Conservation (phyloP, 805 yeast genomes). For the Schizosaccharomyces cryophilus region DNA sequence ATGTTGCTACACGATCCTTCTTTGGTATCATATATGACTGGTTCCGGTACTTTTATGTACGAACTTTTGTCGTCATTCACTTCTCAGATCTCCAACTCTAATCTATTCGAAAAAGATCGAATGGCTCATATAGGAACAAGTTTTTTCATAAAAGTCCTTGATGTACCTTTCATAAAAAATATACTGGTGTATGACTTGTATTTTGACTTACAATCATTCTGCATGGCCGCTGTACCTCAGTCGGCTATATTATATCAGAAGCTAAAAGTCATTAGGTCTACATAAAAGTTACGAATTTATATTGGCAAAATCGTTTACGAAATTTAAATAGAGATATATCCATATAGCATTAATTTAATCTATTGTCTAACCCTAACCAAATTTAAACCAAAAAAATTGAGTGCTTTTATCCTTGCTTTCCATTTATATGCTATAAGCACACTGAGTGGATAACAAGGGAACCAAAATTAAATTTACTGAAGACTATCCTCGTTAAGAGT, state of each 20-base stretch:
- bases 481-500: not conserved
- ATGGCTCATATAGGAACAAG: not conserved
- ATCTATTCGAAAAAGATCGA: not conserved
- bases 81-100: not conserved
- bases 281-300: not conserved
- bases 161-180: not conserved
- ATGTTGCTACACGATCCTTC: not conserved
- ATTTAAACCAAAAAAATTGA: no score
- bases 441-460: no score
- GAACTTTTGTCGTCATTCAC: not conserved
- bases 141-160: not conserved
- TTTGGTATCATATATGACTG: not conserved
- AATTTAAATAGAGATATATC: no score
- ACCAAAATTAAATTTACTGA: no score
- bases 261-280: not conserved
- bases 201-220: not conserved
- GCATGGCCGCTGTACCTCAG: not conserved
- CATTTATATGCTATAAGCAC: no score
- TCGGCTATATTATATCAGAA: not conserved
- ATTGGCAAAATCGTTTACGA: no score
- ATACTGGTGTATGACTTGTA: not conserved
- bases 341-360: no score
- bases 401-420: no score
- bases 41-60: not conserved
- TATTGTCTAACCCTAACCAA: no score